Evolutionary conservation across 345 rosid genomes (phyloP).

Genomic region (Sisymbrium irio): DNA sequence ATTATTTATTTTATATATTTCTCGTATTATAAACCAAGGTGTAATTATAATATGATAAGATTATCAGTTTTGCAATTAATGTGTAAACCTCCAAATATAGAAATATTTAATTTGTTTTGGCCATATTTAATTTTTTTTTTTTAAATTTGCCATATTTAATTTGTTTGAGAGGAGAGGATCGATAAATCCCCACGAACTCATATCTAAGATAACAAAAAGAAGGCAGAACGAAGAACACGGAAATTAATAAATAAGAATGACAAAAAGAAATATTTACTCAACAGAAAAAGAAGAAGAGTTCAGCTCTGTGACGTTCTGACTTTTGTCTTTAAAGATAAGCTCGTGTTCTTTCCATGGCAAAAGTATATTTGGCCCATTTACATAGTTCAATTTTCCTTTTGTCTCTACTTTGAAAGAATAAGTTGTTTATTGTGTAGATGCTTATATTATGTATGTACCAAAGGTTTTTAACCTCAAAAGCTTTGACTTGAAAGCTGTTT

Average conservation of each 20-base stretch:
- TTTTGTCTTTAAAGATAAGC: slow-evolving; percentile 11
- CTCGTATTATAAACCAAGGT: too few species aligned
- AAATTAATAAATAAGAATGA: background rate
- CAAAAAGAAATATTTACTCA: slow-evolving; percentile 2
- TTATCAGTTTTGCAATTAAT: too few species aligned
- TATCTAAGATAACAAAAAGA: background rate
- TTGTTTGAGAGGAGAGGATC: background rate
- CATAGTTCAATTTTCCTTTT: slow-evolving; percentile 24
- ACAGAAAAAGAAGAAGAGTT: slow-evolving; percentile 16
- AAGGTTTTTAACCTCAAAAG: slow-evolving; percentile 36
- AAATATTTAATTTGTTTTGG: too few species aligned
- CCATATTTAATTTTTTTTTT: too few species aligned
- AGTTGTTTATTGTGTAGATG: background rate
- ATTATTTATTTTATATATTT: too few species aligned
- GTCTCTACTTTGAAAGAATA: slow-evolving; percentile 28
- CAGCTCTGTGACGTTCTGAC: slow-evolving; percentile 10
- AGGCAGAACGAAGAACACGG: background rate
- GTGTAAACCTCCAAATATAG: background rate
- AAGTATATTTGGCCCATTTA: slow-evolving; percentile 19
- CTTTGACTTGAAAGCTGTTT: slow-evolving; percentile 46
- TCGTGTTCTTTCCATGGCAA: slow-evolving; percentile 26
- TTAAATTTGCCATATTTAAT: too few species aligned
- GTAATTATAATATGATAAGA: too few species aligned
- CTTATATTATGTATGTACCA: background rate
- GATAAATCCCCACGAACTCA: background rate